phyloP scores from a whole-genome alignment of 768 basidiomycete species.

The Podaxis pistillaris region DNA sequence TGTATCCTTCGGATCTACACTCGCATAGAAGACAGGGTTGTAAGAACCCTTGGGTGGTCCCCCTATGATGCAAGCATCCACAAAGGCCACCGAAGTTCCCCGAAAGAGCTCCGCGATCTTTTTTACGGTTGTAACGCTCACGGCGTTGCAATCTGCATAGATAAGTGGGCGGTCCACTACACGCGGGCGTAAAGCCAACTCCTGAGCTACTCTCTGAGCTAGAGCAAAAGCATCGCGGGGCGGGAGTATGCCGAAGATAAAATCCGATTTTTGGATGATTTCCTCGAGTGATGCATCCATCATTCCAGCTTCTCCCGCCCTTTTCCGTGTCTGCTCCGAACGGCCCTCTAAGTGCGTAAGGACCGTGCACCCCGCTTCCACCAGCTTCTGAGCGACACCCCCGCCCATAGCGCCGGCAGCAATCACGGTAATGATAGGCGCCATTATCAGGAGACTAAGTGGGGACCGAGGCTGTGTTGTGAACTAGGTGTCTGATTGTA shows the following conservation, averaged over 20 bases:
- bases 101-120: constrained; percentile 44
- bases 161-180: constrained; percentile 24
- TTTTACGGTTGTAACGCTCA: constrained; percentile 50
- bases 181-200: constrained; percentile 18
- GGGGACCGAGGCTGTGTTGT: neutral
- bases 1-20: constrained; percentile 37
- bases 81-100: constrained; percentile 35
- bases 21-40: constrained; percentile 57
- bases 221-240: constrained; percentile 51
- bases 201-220: constrained; percentile 37
- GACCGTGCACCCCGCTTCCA: constrained; percentile 46
- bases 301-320: constrained; percentile 54
- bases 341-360: constrained; percentile 55
- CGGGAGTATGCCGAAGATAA: constrained; percentile 58
- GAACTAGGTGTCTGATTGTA: neutral
- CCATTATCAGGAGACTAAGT: neutral
- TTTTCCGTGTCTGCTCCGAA: constrained; percentile 46
- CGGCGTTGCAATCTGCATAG: constrained; percentile 60
- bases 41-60: constrained; percentile 47
- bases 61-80: constrained; percentile 60
- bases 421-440: constrained; percentile 41
- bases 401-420: constrained; percentile 62
- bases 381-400: constrained; percentile 48
- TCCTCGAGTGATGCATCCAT: constrained; percentile 28
- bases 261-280: constrained; percentile 33